Evolutionary conservation across 1,139 yeast species (phyloP).

Genomic region (Arxiozyma telluris): DNA sequence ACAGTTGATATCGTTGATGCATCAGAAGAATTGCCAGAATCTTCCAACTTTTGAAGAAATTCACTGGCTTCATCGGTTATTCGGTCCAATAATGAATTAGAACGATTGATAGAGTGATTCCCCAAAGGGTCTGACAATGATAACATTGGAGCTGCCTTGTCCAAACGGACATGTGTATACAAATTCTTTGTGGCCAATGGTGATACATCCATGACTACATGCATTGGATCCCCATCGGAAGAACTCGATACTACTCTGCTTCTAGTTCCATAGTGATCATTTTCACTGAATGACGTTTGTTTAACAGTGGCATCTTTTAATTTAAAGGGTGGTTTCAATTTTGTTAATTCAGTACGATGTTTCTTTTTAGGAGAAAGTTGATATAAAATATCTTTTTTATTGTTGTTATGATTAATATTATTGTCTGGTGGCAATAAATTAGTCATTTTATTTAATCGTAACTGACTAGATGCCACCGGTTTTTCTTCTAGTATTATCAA

Average conservation of each 20-base stretch:
- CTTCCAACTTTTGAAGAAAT: not conserved
- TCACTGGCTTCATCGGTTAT: slow-evolving; percentile 2
- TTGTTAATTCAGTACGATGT: not conserved
- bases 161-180: not conserved
- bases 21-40: not conserved
- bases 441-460: not conserved
- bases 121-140: slow-evolving; percentile 6
- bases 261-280: not conserved
- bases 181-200: not conserved
- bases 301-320: not conserved
- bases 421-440: not conserved
- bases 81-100: slow-evolving; percentile 4
- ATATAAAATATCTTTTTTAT: not conserved
- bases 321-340: not conserved
- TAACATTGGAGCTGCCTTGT: slow-evolving; percentile 2
- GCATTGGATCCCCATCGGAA: not conserved
- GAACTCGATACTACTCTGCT: not conserved
- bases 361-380: not conserved
- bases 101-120: not conserved
- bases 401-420: not conserved
- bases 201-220: not conserved
- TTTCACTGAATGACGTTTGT: slow-evolving; percentile 1
- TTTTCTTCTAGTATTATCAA: slow-evolving; percentile 17
- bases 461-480: not conserved
- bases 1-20: not conserved